phyloP scores from a whole-genome alignment of 23 red algal species.

The Cyanidiococcus yangmingshanensis region DNA sequence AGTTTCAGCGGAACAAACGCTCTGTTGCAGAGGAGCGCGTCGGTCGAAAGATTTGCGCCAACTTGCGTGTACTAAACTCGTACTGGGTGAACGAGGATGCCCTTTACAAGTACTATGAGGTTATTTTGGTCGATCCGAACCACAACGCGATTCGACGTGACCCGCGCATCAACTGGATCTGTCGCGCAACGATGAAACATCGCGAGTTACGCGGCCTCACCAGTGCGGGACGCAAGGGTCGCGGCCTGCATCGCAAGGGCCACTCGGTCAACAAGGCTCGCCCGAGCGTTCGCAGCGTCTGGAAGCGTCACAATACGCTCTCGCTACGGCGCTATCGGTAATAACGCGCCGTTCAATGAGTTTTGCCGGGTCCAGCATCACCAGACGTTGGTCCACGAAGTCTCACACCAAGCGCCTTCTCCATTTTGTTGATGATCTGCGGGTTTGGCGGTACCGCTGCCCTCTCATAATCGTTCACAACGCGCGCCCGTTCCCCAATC shows the following conservation, averaged over 20 bases:
- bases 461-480: constrained; percentile 84
- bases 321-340: constrained; percentile 78
- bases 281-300: constrained; percentile 62
- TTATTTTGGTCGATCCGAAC: constrained; percentile 81
- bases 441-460: constrained; percentile 73
- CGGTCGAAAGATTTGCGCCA: constrained; percentile 64
- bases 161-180: constrained; percentile 75
- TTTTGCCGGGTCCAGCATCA: neutral
- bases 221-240: constrained; percentile 53
- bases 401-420: constrained; percentile 70
- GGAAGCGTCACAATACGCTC: constrained; percentile 85
- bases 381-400: constrained; percentile 9
- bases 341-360: neutral
- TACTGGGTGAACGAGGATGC: constrained; percentile 97
- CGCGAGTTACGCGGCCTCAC: constrained; percentile 88
- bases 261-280: constrained; percentile 60
- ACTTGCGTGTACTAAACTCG: constrained; percentile 96
- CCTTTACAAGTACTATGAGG: constrained; percentile 96
- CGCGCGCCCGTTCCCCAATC: constrained; percentile 81
- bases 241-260: constrained; percentile 66
- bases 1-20: constrained; percentile 95
- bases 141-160: constrained; percentile 89
- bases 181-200: constrained; percentile 80
- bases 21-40: constrained; percentile 91
- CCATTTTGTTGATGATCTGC: constrained; percentile 74